A percentile compares a stretch with the other conserved stretches of the same genome.
phyloP scores from a whole-genome alignment of 768 basidiomycete species.

The Leccinum rimulosum region DNA sequence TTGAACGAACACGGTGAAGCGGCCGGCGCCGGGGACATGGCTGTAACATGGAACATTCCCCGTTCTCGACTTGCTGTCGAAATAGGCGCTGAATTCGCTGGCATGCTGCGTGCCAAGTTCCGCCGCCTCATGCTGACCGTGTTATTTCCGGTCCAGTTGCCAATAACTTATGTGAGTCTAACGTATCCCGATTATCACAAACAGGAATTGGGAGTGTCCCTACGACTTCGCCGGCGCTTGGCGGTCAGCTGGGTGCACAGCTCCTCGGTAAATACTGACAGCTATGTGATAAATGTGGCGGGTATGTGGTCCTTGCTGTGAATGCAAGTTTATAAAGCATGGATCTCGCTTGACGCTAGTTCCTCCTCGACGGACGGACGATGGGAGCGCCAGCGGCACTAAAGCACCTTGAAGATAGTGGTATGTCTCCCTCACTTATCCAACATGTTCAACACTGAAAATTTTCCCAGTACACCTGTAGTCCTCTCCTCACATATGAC shows the following conservation, averaged over 20 bases:
- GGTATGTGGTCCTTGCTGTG: slow-evolving; percentile 20
- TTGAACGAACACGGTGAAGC: background rate
- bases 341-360: background rate
- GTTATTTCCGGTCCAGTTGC: background rate
- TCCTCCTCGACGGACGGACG: background rate
- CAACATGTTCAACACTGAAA: background rate
- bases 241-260: background rate
- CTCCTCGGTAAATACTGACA: background rate
- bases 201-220: background rate
- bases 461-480: background rate
- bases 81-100: background rate
- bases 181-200: background rate
- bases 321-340: background rate
- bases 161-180: background rate
- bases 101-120: background rate
- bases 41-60: background rate
- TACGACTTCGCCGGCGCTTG: background rate
- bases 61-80: background rate
- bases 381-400: background rate
- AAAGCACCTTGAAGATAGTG: background rate
- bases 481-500: background rate
- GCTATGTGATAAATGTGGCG: slow-evolving; percentile 4
- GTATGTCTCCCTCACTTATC: slow-evolving; percentile 3
- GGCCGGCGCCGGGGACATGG: background rate
- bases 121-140: background rate